Evolutionary conservation across 208 protist genomes (phyloP).

Genomic region (Cochliopodium minus): DNA sequence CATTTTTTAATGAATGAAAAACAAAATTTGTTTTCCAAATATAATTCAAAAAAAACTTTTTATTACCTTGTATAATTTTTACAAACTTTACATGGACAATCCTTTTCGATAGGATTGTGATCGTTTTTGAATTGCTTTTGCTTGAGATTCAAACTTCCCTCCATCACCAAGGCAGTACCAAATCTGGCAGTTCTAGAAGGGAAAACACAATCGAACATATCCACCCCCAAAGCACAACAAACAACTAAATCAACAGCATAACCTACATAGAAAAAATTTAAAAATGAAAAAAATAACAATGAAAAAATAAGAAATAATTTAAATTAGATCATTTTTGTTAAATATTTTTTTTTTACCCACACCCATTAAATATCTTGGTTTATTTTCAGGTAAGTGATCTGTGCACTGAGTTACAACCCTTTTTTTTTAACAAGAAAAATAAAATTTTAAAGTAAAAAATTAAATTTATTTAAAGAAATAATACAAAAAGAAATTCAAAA

Average conservation of each 20-base stretch:
- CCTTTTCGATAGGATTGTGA: slow-evolving; percentile 31
- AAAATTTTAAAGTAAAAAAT: neutral
- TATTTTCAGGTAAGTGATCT: slow-evolving; percentile 50
- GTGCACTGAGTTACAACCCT: slow-evolving; percentile 71
- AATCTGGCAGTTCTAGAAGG: slow-evolving; percentile 88
- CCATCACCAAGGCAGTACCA: slow-evolving; percentile 66
- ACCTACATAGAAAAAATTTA: no score
- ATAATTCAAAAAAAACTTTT: slow-evolving; percentile 10
- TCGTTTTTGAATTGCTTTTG: slow-evolving; percentile 21
- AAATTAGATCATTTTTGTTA: neutral
- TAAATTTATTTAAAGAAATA: no score
- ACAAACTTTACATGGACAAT: slow-evolving; percentile 42
- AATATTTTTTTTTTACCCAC: no score
- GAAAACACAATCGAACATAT: slow-evolving; percentile 99
- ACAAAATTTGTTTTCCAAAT: no score
- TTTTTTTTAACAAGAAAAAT: slow-evolving; percentile 24
- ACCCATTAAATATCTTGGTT: slow-evolving; percentile 95
- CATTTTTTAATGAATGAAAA: no score
- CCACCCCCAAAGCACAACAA: slow-evolving; percentile 88
- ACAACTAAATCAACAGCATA: slow-evolving; percentile 95
- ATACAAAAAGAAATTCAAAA: no score
- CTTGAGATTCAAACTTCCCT: slow-evolving; percentile 53
- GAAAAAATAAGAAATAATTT: no score
- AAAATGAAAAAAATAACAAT: no score
- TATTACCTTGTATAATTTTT: slow-evolving; percentile 41